phyloP scores from a whole-genome alignment of 192 early-diverging fungal genomes.

The Funneliformis mosseae region DNA sequence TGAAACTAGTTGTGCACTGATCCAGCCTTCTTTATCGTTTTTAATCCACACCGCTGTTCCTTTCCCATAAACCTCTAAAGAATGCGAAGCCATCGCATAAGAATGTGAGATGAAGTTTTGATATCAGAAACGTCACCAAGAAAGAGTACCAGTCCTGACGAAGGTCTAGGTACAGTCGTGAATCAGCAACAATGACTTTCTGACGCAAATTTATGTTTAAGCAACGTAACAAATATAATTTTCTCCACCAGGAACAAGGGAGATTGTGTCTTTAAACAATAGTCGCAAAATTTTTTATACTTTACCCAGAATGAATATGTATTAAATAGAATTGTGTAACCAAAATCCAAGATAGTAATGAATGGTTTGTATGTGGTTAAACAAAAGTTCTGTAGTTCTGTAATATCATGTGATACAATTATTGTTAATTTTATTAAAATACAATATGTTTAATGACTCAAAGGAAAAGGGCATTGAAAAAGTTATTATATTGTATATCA shows the following conservation, averaged over 20 bases:
- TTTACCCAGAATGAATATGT: neutral
- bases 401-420: too few relatives aligned
- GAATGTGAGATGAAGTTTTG: neutral
- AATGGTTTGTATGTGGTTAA: too few relatives aligned
- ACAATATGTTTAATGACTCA: too few relatives aligned
- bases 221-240: constrained; percentile 8
- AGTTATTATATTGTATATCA: too few relatives aligned
- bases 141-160: neutral
- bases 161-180: constrained; percentile 8
- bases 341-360: too few relatives aligned
- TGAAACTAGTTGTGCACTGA: constrained; percentile 63
- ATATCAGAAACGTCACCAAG: constrained; percentile 9
- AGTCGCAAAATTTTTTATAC: neutral
- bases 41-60: constrained; percentile 87
- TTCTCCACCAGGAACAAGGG: neutral
- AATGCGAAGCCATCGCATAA: constrained; percentile 29
- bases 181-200: neutral
- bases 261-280: neutral
- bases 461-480: too few relatives aligned
- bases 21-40: constrained; percentile 85
- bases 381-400: too few relatives aligned
- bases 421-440: too few relatives aligned
- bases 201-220: neutral
- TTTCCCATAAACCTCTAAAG: constrained; percentile 68
- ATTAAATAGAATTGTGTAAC: too few relatives aligned